These are phyloP conservation scores for Thielaviopsis euricoi DNA, from an alignment of 2,329 filamentous ascomycete species.

Conservation along the genomic window DNA sequence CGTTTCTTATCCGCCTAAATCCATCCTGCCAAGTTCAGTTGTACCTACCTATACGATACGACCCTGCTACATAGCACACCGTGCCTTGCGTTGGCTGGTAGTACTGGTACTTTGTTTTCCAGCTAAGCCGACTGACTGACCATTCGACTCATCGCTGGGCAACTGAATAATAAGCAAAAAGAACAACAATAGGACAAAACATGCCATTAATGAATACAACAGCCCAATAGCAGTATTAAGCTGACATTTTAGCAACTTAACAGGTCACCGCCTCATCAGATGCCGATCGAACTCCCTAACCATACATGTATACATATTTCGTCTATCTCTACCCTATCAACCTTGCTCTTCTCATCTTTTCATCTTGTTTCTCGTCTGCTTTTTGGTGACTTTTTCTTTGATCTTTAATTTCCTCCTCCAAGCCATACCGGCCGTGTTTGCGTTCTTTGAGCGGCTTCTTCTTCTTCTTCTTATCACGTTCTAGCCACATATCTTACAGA, in stretches of 20 bases:
- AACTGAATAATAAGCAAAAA: no score
- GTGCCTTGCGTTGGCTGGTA: conserved; percentile 9
- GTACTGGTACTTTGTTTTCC: not conserved
- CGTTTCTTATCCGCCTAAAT: no score
- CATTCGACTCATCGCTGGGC: no score
- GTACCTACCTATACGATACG: not conserved
- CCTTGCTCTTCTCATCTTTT: not conserved
- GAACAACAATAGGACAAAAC: no score
- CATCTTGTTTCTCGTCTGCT: not conserved
- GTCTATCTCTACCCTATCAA: not conserved
- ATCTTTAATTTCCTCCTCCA: no score
- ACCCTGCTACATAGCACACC: conserved; percentile 18
- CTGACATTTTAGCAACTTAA: not conserved
- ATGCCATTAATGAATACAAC: no score
- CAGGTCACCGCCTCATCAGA: not conserved
- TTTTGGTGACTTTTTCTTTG: not conserved
- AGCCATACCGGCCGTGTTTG: no score
- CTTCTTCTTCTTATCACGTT: not conserved
- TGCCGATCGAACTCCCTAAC: not conserved
- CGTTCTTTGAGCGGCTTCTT: no score
- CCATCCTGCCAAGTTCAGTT: no score
- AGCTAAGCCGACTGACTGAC: no score
- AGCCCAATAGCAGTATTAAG: not conserved
- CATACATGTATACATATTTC: not conserved
- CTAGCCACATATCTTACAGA: not conserved